These are phyloP conservation scores for Penicillium sp. DNA, from an alignment of 2,329 filamentous ascomycete genomes.

Conservation along the genomic window DNA sequence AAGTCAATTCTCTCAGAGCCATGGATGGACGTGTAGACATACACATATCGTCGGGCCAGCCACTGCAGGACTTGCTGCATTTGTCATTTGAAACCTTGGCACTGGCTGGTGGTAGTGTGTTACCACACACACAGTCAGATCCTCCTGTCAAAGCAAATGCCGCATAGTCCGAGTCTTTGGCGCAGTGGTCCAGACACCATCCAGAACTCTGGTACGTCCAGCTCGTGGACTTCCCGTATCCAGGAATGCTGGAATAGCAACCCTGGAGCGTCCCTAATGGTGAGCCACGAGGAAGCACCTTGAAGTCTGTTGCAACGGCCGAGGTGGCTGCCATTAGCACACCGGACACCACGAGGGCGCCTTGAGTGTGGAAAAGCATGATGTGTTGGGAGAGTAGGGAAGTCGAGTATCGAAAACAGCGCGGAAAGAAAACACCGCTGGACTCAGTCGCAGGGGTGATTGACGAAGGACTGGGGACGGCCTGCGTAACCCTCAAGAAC, in stretches of 20 bases:
- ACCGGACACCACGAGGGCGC: constrained; percentile 20
- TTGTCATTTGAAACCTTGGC: constrained; percentile 48
- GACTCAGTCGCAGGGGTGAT: constrained; percentile 17
- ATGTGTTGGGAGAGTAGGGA: constrained; percentile 10
- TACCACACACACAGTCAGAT: constrained; percentile 64
- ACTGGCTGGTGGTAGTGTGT: constrained; percentile 53
- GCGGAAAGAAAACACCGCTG: constrained; percentile 12
- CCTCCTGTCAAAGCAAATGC: constrained; percentile 58
- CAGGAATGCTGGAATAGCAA: constrained; percentile 44
- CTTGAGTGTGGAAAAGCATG: constrained; percentile 23
- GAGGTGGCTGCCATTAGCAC: constrained; percentile 21
- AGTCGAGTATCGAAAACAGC: constrained; percentile 6
- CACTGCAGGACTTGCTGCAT: constrained; percentile 60
- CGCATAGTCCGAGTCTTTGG: constrained; percentile 34
- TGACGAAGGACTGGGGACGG: constrained; percentile 29
- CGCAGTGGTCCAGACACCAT: constrained; percentile 48
- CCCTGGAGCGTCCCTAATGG: constrained; percentile 33
- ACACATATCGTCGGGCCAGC: constrained; percentile 58
- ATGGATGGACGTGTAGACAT: constrained; percentile 26
- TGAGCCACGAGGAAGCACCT: constrained; percentile 11
- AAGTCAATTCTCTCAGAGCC: constrained; percentile 16
- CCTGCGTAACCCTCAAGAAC: constrained; percentile 32
- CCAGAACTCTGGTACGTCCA: constrained; percentile 49
- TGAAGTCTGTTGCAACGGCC: constrained; percentile 16
- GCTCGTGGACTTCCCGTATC: constrained; percentile 42